phyloP scores from a whole-genome alignment of 2,329 filamentous ascomycete species.

The Ophiostoma quercus region DNA sequence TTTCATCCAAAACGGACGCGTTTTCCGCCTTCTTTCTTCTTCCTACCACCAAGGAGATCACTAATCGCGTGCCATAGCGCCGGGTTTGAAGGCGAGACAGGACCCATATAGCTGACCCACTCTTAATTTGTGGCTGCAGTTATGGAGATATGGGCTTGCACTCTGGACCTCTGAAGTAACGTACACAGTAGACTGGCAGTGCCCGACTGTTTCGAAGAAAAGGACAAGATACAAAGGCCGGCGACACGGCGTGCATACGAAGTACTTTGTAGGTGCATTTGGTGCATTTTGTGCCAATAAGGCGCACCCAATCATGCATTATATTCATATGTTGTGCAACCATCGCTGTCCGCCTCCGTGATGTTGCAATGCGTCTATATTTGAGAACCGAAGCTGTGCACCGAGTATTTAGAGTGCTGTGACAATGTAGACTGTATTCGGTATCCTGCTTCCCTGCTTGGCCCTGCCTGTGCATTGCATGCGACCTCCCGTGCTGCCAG shows the following conservation, averaged over 20 bases:
- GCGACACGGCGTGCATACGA: too few species aligned
- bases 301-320: background rate
- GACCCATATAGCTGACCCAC: background rate
- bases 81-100: constrained; percentile 10
- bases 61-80: constrained; percentile 12
- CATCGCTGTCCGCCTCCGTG: background rate
- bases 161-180: too few species aligned
- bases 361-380: background rate
- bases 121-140: background rate
- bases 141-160: background rate
- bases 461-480: background rate
- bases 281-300: background rate
- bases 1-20: background rate
- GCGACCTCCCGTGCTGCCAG: background rate
- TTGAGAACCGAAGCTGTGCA: background rate
- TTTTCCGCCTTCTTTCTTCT: background rate
- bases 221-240: too few species aligned
- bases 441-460: background rate
- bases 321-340: background rate
- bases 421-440: background rate
- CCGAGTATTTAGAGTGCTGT: background rate
- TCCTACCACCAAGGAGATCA: background rate
- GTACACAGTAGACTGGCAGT: background rate
- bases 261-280: background rate
- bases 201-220: background rate